Evolutionary conservation across 768 basidiomycete species (phyloP).

Genomic region (Crucibulum laeve): DNA sequence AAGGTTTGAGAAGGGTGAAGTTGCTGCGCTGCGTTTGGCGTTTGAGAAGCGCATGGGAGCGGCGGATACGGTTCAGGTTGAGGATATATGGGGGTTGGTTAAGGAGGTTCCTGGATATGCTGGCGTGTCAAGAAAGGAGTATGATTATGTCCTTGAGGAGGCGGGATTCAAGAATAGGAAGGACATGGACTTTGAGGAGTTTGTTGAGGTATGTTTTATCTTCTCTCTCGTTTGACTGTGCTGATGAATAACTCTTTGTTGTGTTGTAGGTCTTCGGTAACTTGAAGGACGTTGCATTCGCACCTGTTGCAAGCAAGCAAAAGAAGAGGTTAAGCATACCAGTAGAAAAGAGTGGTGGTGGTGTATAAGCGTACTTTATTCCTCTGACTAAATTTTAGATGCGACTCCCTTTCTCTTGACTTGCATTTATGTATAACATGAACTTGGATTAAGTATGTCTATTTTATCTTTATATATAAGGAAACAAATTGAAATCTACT

Average conservation of each 20-base stretch:
- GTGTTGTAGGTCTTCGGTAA: slow-evolving; percentile 61
- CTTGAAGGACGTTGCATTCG: slow-evolving; percentile 61
- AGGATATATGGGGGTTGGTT: slow-evolving; percentile 33
- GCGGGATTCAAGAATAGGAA: slow-evolving; percentile 58
- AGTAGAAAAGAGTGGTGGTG: slow-evolving; percentile 53
- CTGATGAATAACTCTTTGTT: background rate
- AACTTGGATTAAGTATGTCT: too few species aligned
- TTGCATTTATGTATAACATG: too few species aligned
- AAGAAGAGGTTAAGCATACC: slow-evolving; percentile 37
- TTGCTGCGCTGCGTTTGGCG: slow-evolving; percentile 31
- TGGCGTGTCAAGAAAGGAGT: slow-evolving; percentile 55
- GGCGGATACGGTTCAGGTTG: slow-evolving; percentile 30
- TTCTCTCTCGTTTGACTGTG: slow-evolving; percentile 2
- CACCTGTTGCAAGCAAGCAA: slow-evolving; percentile 20
- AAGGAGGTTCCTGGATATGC: slow-evolving; percentile 54
- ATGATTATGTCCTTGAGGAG: slow-evolving; percentile 71
- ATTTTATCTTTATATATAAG: too few species aligned
- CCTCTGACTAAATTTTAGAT: background rate
- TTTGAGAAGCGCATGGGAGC: slow-evolving; percentile 30
- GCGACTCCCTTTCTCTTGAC: too few species aligned
- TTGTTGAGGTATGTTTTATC: slow-evolving; percentile 66
- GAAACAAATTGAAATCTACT: too few species aligned
- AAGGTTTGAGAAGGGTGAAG: slow-evolving; percentile 41
- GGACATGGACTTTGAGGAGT: slow-evolving; percentile 77
- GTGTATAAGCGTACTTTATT: slow-evolving; percentile 28